Evolutionary conservation across 768 basidiomycete species (phyloP).

Genomic region (Mycena rosella): DNA sequence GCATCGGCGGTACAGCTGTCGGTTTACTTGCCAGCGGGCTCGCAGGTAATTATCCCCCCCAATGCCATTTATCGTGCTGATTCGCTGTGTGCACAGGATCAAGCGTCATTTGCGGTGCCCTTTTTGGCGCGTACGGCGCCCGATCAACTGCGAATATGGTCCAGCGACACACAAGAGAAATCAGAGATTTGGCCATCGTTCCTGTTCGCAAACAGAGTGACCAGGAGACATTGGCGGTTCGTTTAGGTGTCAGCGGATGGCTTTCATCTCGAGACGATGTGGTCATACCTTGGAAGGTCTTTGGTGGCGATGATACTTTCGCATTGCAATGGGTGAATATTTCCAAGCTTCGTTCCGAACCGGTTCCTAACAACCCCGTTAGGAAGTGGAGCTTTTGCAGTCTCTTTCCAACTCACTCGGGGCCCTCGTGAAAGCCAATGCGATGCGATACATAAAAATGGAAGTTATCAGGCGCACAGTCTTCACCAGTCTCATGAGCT

Average conservation of each 20-base stretch:
- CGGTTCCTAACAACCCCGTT: conserved; percentile 3
- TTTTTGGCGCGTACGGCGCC: conserved; percentile 71
- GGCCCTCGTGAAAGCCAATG: conserved; percentile 59
- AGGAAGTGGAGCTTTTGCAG: conserved; percentile 70
- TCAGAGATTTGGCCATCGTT: conserved; percentile 65
- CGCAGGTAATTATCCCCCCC: conserved; percentile 43
- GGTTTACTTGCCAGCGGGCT: conserved; percentile 66
- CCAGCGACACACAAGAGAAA: conserved; percentile 62
- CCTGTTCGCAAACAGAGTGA: conserved; percentile 55
- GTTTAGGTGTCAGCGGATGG: conserved; percentile 71
- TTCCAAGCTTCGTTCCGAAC: not conserved
- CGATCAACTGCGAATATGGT: conserved; percentile 62
- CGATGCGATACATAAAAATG: conserved; percentile 63
- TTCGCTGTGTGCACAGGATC: conserved; percentile 48
- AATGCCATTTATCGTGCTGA: not conserved
- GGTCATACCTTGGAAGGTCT: conserved; percentile 65
- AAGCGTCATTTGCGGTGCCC: conserved; percentile 66
- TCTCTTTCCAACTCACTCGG: conserved; percentile 61
- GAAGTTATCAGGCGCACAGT: conserved; percentile 65
- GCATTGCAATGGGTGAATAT: conserved; percentile 69
- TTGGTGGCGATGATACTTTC: conserved; percentile 64
- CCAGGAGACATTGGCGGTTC: conserved; percentile 61
- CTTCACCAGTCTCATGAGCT: conserved; percentile 61
- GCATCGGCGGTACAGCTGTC: conserved; percentile 65
- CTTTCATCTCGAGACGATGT: conserved; percentile 59